These are phyloP conservation scores for Pseudogymnoascus verrucosus DNA, from an alignment of 2,329 filamentous ascomycete genomes.

Conservation along the genomic window DNA sequence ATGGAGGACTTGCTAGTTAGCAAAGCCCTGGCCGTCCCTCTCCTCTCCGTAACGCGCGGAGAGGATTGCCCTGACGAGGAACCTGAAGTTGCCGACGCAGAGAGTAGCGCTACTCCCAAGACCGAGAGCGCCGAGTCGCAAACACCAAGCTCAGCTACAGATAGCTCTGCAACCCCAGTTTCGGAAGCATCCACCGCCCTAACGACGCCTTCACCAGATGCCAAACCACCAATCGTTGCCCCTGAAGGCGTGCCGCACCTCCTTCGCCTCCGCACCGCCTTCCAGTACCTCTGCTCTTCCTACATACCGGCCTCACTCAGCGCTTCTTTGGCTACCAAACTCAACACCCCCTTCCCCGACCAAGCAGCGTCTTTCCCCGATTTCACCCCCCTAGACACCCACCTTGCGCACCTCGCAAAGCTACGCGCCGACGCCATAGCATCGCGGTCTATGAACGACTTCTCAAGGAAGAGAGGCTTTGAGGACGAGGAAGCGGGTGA, in stretches of 20 bases:
- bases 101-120: constrained; percentile 25
- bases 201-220: constrained; percentile 29
- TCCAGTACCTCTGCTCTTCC: constrained; percentile 41
- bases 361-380: constrained; percentile 39
- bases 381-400: constrained; percentile 63
- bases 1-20: constrained; percentile 81
- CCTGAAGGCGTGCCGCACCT: constrained; percentile 34
- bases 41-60: constrained; percentile 59
- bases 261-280: constrained; percentile 39
- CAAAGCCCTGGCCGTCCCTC: constrained; percentile 66
- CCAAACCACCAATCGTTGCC: constrained; percentile 18
- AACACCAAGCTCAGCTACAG: constrained; percentile 21
- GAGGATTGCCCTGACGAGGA: constrained; percentile 30
- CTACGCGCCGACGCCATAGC: constrained; percentile 65
- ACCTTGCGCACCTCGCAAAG: constrained; percentile 57
- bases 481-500: constrained; percentile 55
- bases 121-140: constrained; percentile 27
- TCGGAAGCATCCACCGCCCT: constrained; percentile 32
- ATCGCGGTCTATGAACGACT: constrained; percentile 60
- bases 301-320: constrained; percentile 36
- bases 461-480: constrained; percentile 57
- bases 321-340: constrained; percentile 29
- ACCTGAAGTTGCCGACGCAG: constrained; percentile 17
- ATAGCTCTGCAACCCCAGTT: constrained; percentile 30
- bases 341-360: constrained; percentile 18